Evolutionary conservation across 73 alveolate species (phyloP), one percentile per base, ranked within the genome.

Genomic region (Symbiodinium pilosum): DNA sequence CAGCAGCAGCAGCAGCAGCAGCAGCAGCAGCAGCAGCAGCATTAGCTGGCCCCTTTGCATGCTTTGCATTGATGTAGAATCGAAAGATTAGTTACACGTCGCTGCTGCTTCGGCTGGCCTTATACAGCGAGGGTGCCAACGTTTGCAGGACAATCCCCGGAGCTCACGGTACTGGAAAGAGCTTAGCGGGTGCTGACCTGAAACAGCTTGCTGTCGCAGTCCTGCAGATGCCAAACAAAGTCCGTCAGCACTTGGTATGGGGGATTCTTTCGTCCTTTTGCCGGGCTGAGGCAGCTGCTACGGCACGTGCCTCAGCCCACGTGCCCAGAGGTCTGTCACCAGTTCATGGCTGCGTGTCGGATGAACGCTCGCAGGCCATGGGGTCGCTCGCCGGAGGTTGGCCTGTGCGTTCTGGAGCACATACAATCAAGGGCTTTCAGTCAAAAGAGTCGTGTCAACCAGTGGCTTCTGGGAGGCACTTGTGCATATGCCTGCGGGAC

Each of bases 401-500:
- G 73, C 34, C 34, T 26, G 81, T n/a, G n/a, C 39, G 30, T 64
- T 20, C 14, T 64, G 12, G 16, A 26, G 18, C 32, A 64, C 21
- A 18, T 24, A 24, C 39, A 28, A 64, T 9, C 81, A 9, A 14
- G 81, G 38, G n/a, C n/a, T n/a, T n/a, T n/a, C n/a, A n/a, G n/a
- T n/a, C n/a, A n/a, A n/a, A n/a, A n/a, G 30, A 30, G 20, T 64
- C 14, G 59, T 6, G 59, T 14, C 14, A 47, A 14, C 39, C 81
- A 34, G 24, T 64, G 81, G 75, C 21, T 47, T 47, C 59, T 14
- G 21, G 6, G 59, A 47, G 59, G 97, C 97, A 42, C 81, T 64
- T 42, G 54, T 91, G 59, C 97, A 91, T 28, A 64, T 86, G 38
- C 97, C 97, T 24, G 81, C 97, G 26, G 97, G 97, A 11, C 56